Evolutionary conservation across 768 basidiomycete genomes (phyloP).

Genomic region (Grammothele lineata): DNA sequence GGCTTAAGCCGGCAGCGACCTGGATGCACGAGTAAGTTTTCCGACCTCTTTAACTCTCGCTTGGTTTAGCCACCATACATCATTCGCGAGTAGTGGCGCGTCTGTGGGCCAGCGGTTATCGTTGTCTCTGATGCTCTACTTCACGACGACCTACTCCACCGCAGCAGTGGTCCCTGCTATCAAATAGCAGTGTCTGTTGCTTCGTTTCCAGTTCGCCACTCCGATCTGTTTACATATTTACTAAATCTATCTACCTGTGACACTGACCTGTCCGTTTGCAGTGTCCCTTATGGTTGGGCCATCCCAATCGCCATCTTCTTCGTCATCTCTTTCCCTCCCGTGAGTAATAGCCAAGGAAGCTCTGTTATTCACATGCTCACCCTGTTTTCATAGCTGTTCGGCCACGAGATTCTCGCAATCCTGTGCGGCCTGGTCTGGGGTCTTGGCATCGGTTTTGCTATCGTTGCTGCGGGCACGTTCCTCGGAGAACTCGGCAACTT

Average conservation of each 20-base stretch:
- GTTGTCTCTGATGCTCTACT: not conserved
- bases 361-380: slow-evolving; percentile 15
- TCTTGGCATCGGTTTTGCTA: slow-evolving; percentile 80
- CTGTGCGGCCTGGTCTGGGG: slow-evolving; percentile 92
- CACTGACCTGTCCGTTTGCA: slow-evolving; percentile 8
- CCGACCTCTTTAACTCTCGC: no score
- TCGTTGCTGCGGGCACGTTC: slow-evolving; percentile 80
- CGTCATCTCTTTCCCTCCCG: slow-evolving; percentile 40
- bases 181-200: no score
- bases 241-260: no score
- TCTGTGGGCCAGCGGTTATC: no score
- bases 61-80: no score
- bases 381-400: slow-evolving; percentile 58
- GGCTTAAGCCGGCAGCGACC: slow-evolving; percentile 61
- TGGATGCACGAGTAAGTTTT: slow-evolving; percentile 57
- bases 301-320: slow-evolving; percentile 43
- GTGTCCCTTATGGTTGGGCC: slow-evolving; percentile 31
- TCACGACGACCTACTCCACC: no score
- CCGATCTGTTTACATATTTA: no score
- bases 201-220: no score
- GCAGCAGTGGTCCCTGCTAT: no score
- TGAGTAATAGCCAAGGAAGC: no score
- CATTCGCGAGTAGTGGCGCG: no score
- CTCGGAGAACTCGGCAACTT: slow-evolving; percentile 87
- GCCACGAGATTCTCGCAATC: slow-evolving; percentile 88